Base-by-base conservation (phyloP, 2,329 filamentous ascomycete species). In the Xylaria sp. region DNA sequence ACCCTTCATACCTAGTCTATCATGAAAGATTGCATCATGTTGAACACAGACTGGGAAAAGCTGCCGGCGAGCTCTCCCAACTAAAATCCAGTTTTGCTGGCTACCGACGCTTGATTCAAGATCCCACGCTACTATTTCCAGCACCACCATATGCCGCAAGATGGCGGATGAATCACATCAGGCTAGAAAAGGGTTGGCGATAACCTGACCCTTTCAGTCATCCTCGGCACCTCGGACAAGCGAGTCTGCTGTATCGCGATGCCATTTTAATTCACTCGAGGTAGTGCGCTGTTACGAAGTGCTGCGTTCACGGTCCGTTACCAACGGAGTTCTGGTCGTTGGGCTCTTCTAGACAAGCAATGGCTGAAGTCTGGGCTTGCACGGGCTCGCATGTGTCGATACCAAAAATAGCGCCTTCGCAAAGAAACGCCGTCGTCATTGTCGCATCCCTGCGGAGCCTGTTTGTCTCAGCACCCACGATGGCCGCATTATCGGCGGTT, bases 341-440 rank as follows among this genome's bases (percentile, higher is more conserved):
- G 30, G 66, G 59, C 65, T 64, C 55, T 14, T 69, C 69, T 64
- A 69, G 66, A 66, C 63, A 55, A 62, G 51, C 34, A 45, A 66
- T 61, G 59, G 51, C 48, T n/a, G 36, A 62, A 61, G 59, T 61
- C 69, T 69, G 64, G 66, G 39, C 59, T 66, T 50, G n/a, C 39
- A 58, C 39, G 58, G 63, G 11, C 62, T 48, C 56, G 42, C 54
- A 30, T 64, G 21, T n/a, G 27, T 54, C 51, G 57, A 62, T 59
- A 24, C 61, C 60, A 64, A 64, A 70, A 70, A 62, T 66, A 69
- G 58, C 54, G 54, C 27, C 53, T 61, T 42, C 39, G 30, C 24
- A 27, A 50, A 39, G 57, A 65, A 27, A 51, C 66, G 17, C 48
- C 24, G 32, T 64, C 59, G 56, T 69, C 62, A 56, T 45, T 48